phyloP scores from a whole-genome alignment of 768 basidiomycete genomes.

The Infundibulicybe gibba region DNA sequence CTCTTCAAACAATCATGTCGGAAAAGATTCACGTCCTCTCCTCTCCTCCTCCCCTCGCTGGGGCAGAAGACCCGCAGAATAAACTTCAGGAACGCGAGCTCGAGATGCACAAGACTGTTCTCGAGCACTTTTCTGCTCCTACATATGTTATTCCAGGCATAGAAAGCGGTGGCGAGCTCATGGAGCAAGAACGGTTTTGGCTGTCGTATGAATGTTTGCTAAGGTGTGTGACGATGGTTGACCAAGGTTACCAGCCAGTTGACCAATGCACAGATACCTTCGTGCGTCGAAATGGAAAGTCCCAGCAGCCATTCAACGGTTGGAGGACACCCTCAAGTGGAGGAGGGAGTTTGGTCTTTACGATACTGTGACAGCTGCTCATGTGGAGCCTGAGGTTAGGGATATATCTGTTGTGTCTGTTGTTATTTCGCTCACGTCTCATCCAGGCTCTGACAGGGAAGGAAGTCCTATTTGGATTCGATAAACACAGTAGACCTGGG shows the following conservation, averaged over 20 bases:
- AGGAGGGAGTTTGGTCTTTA: conserved; percentile 76
- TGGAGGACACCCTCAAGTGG: conserved; percentile 78
- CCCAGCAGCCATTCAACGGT: conserved; percentile 52
- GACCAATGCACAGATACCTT: conserved; percentile 46
- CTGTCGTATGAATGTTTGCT: conserved; percentile 74
- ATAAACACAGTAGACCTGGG: conserved; percentile 58
- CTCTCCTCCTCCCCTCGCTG: conserved; percentile 22
- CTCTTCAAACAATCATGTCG: conserved; percentile 14
- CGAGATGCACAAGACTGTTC: conserved; percentile 47
- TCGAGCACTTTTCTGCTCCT: conserved; percentile 53
- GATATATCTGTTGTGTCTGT: background rate
- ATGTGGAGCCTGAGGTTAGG: conserved; percentile 73
- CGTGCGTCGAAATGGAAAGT: conserved; percentile 76
- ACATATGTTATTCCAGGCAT: conserved; percentile 51
- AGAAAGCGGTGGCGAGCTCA: conserved; percentile 40
- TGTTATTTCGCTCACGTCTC: conserved; percentile 1
- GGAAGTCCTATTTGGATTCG: conserved; percentile 74
- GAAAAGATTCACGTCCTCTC: conserved; percentile 31
- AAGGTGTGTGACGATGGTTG: conserved; percentile 32
- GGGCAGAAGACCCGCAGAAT: conserved; percentile 26
- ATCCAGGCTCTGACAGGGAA: conserved; percentile 77
- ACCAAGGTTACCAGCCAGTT: too few relatives aligned
- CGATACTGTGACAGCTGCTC: conserved; percentile 51
- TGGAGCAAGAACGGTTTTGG: conserved; percentile 76
- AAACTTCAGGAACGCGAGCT: conserved; percentile 40